These are phyloP conservation scores for Porcisia deanei DNA, from an alignment of 208 protist genomes.

Conservation along the genomic window DNA sequence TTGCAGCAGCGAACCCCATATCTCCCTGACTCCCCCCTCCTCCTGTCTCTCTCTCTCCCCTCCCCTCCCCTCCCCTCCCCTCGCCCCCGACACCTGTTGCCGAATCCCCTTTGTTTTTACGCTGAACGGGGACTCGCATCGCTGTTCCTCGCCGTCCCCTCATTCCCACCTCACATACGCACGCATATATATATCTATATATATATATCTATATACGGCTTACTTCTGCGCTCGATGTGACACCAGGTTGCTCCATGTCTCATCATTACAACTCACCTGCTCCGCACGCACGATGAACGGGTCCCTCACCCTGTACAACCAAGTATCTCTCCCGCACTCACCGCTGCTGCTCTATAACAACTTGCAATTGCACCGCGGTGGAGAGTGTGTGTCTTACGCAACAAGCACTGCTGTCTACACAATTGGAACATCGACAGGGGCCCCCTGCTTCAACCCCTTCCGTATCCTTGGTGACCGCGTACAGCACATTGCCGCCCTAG, in stretches of 20 bases:
- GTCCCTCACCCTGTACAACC: constrained; percentile 1
- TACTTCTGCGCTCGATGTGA: background rate
- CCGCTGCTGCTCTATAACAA: constrained; percentile 57
- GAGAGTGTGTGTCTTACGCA: constrained; percentile 27
- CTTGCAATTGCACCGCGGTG: constrained; percentile 30
- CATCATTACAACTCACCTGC: background rate
- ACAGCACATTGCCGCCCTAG: constrained; percentile 3
- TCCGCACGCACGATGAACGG: background rate
- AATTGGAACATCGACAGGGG: constrained; percentile 26
- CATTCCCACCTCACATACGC: background rate
- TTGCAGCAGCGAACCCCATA: background rate
- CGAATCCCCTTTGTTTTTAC: background rate
- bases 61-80: background rate
- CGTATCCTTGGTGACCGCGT: constrained; percentile 8
- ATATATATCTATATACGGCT: background rate
- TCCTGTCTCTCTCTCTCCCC: background rate
- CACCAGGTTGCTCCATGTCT: no score
- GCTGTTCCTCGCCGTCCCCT: no score
- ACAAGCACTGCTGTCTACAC: constrained; percentile 25
- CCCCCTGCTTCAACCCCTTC: constrained; percentile 27
- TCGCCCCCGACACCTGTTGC: background rate
- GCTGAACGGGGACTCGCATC: no score
- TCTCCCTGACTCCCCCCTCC: background rate
- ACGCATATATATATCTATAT: background rate
- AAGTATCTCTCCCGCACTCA: constrained; percentile 12